Evolutionary conservation across 495 filamentous ascomycete genomes (phyloP), one percentile per base, ranked within the genome.

Genomic region (Friedmanniomyces simplex): DNA sequence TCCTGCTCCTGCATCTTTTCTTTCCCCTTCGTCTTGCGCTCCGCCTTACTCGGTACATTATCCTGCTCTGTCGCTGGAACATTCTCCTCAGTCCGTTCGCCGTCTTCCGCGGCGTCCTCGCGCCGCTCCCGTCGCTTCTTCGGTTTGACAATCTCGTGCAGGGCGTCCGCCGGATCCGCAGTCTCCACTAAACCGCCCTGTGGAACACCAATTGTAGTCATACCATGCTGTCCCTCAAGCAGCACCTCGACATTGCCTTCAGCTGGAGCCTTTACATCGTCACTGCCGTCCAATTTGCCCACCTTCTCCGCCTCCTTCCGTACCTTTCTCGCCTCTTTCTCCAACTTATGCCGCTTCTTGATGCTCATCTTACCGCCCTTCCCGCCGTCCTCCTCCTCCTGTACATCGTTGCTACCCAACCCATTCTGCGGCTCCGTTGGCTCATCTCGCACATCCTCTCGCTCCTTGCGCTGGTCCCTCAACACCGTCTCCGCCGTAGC

Each of bases 301-400:
- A 10, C 25, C 39, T 57, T 57, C 21, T 52, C 49, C 8, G 59
- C 55, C 36, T 46, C 43, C 28, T 56, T 63, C 6, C 57, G 12
- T 1, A 51, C 57, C 21, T 60, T 59, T 10, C 61, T 21, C 16
- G 61, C 61, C 39, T 63, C 50, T 39, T 63, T 63, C 48, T 63
- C 61, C 1, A 63, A 52, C 48, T 57, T 59, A 45, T 63, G 61
- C 37, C 61, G 21, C 42, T 63, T 63, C 32, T 57, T 56, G 1
- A 37, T 34, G 42, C 52, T 54, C 34, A 52, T 62, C 14, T 58
- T 48, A 42, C 57, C 43, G 1, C 43, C 20, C n/a, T 50, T 52
- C 10, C 30, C 21, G 3, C 3, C 46, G 20, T 24, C 46, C 46
- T 49, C 46, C 25, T 12, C 21, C 46, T 5, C 24, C 39, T 5